Base-by-base conservation (phyloP, 352 stramenopile genomes). In the Pseudoperonospora humuli region DNA sequence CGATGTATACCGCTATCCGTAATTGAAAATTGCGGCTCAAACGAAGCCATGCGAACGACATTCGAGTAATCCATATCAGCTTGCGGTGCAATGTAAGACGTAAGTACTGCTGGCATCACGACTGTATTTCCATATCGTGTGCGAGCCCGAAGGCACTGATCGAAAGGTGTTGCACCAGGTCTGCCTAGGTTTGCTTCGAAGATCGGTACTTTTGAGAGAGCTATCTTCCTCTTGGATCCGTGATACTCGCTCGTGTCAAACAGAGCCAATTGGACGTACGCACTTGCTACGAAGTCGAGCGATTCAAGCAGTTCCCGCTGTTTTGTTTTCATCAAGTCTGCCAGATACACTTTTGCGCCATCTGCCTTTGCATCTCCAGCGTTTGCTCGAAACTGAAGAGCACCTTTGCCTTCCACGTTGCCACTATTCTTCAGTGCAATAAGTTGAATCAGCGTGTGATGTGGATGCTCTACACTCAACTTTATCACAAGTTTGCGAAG, bases 361-460 rank as follows among this genome's bases (percentile, higher is more conserved):
- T 88, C 63, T 0, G 82, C 67, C 39, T 92, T 92, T 6, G 64
- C 68, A 28, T 86, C 74, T n/a, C 82, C 82, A 29, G 87, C 70
- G 20, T 94, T 94, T 2, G 71, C 59, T 5, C 79, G 77, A 44
- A 92, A 94, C 47, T 86, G 70, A 1, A 70, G 21, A 5, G 78
- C 77, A 1, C 79, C 78, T 62, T 84, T 88, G 8, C 74, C 77
- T 43, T 93, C 86, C 29, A 96, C 75, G 14, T 92, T 73, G 15
- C 84, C 82, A 29, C 92, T 95, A 57, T 98, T 97, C 21, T 93
- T 88, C 1, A 99, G 64, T 6, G 96, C 91, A 13, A 99, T 71
- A 1, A 99, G 61, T 46, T 98, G 93, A 25, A 98, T 65, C 24
- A 99, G 61, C 2, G 92, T 92, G 63, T 99, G 95, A 46, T 98